These are phyloP conservation scores for Sugiyamaella mastotermitis DNA, from an alignment of 805 yeast species.

Conservation along the genomic window DNA sequence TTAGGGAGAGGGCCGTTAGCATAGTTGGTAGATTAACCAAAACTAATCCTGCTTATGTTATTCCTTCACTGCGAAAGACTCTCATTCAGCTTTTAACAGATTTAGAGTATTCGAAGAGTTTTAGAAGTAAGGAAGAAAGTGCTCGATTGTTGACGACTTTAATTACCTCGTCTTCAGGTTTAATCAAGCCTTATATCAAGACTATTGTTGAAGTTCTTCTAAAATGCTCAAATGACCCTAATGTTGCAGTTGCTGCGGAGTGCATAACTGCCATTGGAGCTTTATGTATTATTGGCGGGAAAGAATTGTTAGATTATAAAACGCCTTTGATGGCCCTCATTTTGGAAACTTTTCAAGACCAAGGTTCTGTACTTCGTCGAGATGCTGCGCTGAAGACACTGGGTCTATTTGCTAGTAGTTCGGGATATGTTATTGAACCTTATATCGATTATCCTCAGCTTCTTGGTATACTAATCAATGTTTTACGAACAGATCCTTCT, in stretches of 20 bases:
- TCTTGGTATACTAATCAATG: conserved; percentile 71
- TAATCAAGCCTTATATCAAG: conserved; percentile 85
- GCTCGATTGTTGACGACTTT: conserved; percentile 68
- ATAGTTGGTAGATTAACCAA: conserved; percentile 79
- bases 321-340: conserved; percentile 75
- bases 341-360: conserved; percentile 85
- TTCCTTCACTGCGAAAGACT: conserved; percentile 84
- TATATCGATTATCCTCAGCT: conserved; percentile 85
- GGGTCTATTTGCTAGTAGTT: conserved; percentile 82
- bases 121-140: conserved; percentile 79
- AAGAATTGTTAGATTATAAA: conserved; percentile 66
- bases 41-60: conserved; percentile 91
- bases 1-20: conserved; percentile 69
- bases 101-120: conserved; percentile 71
- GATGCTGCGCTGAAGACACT: conserved; percentile 84
- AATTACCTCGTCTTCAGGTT: conserved; percentile 69
- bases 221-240: conserved; percentile 65
- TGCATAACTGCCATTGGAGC: conserved; percentile 87
- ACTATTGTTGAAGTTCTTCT: conserved; percentile 83
- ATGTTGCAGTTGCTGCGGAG: conserved; percentile 80
- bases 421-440: conserved; percentile 95
- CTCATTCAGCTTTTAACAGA: conserved; percentile 80
- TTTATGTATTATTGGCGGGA: conserved; percentile 77
- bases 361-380: conserved; percentile 78
- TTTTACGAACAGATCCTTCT: conserved; percentile 74